phyloP scores from a whole-genome alignment of 108 stramenopile genomes.

The Cyclotella choctawhatcheeana region DNA sequence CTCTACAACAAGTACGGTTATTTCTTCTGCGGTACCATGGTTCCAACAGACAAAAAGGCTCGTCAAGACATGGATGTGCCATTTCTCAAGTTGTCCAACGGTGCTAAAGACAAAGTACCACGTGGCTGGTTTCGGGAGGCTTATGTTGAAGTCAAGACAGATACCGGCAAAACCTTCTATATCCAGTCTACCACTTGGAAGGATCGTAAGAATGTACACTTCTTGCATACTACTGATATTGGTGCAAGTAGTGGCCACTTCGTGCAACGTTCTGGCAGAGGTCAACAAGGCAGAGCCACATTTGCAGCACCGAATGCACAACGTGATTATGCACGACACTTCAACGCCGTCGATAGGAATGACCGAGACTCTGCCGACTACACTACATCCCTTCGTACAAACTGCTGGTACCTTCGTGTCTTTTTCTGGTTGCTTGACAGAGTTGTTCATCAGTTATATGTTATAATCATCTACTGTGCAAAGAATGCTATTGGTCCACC shows the following conservation, averaged over 20 bases:
- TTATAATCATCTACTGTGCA: neutral
- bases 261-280: neutral
- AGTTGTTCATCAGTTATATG: conserved; percentile 2
- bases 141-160: neutral
- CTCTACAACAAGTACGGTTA: conserved; percentile 19
- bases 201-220: conserved; percentile 8
- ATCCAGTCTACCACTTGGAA: conserved; percentile 7
- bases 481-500: neutral
- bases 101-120: neutral
- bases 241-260: conserved; percentile 9
- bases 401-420: conserved; percentile 17
- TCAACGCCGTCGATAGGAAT: conserved; percentile 4
- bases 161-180: neutral
- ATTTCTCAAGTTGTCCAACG: conserved; percentile 31
- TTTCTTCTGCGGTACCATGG: conserved; percentile 20
- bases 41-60: conserved; percentile 23
- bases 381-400: conserved; percentile 9
- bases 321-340: neutral
- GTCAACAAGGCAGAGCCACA: neutral
- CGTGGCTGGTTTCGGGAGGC: conserved; percentile 32
- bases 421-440: conserved; percentile 7
- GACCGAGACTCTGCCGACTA: conserved; percentile 21
- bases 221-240: conserved; percentile 1
- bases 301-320: neutral
- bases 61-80: conserved; percentile 20